phyloP scores from a whole-genome alignment of 352 stramenopile genomes.

The Nothophytophthora sp. region DNA sequence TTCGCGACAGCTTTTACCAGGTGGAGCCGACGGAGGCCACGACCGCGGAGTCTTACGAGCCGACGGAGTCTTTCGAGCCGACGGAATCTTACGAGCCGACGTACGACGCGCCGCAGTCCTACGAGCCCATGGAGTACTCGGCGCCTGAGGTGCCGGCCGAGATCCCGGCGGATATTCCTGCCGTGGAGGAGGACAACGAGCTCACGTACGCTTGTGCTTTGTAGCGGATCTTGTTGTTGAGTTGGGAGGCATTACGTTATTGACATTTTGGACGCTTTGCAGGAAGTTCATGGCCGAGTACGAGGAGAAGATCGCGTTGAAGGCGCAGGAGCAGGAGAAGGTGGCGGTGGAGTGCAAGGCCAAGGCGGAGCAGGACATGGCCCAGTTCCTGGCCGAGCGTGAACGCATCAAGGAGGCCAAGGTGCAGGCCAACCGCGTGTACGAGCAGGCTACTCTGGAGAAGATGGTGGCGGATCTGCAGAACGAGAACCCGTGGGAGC shows the following conservation, averaged over 20 bases:
- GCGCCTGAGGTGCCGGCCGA: conserved; percentile 15
- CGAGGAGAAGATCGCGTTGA: conserved; percentile 64
- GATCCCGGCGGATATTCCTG: conserved; percentile 37
- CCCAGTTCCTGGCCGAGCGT: conserved; percentile 84
- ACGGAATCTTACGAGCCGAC: conserved; percentile 4
- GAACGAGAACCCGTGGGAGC: conserved; percentile 95
- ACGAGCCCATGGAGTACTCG: conserved; percentile 30
- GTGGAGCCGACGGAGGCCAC: conserved; percentile 43
- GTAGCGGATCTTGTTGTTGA: neutral
- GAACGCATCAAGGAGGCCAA: conserved; percentile 89
- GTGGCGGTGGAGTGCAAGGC: conserved; percentile 70
- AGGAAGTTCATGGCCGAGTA: conserved; percentile 80
- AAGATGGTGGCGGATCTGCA: conserved; percentile 94
- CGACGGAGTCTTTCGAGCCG: conserved; percentile 21
- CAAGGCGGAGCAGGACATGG: conserved; percentile 68
- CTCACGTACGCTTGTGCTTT: conserved; percentile 50
- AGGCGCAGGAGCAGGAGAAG: conserved; percentile 74
- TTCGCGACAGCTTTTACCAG: conserved; percentile 77
- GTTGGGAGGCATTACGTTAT: neutral
- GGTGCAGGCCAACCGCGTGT: conserved; percentile 92
- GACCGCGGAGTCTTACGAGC: conserved; percentile 7
- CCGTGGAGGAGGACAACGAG: conserved; percentile 71
- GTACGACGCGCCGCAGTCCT: conserved; percentile 21
- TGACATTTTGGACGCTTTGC: conserved; percentile 4
- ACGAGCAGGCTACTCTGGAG: conserved; percentile 94